phyloP scores from a whole-genome alignment of 1,139 yeast species.

The Candida smagusa region DNA sequence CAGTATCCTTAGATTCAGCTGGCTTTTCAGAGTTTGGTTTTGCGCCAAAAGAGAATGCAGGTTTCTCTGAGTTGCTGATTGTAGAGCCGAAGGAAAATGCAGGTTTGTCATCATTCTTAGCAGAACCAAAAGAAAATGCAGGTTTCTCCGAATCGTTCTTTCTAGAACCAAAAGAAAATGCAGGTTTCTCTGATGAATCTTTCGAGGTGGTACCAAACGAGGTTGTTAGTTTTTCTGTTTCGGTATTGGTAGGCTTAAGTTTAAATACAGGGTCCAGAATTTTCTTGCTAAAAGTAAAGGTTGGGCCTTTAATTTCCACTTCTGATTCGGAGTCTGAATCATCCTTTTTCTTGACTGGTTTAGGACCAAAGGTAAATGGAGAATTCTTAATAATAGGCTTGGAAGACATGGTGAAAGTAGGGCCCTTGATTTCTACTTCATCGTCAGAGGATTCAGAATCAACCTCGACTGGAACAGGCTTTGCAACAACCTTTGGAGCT shows the following conservation, averaged over 20 bases:
- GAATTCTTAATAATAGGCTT: slow-evolving; percentile 57
- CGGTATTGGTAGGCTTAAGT: slow-evolving; percentile 15
- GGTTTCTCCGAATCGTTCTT: slow-evolving; percentile 12
- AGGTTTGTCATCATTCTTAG: slow-evolving; percentile 9
- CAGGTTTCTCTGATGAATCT: slow-evolving; percentile 7
- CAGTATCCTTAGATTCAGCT: too few species aligned
- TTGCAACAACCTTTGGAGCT: background rate
- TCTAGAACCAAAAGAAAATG: slow-evolving; percentile 15
- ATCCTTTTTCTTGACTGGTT: slow-evolving; percentile 33
- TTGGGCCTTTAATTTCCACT: slow-evolving; percentile 62
- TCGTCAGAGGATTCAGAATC: slow-evolving; percentile 29
- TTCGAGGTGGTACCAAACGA: slow-evolving; percentile 2
- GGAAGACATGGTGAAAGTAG: slow-evolving; percentile 50
- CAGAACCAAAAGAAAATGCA: slow-evolving; percentile 18
- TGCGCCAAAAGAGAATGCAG: slow-evolving; percentile 9
- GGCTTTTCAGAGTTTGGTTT: background rate
- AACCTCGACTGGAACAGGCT: slow-evolving; percentile 9
- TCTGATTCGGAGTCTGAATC: slow-evolving; percentile 50
- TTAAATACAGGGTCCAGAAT: slow-evolving; percentile 51
- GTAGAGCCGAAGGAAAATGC: slow-evolving; percentile 18
- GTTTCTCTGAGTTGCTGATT: slow-evolving; percentile 9
- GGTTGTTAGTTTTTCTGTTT: background rate
- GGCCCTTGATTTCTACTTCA: slow-evolving; percentile 59
- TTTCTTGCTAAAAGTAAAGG: slow-evolving; percentile 50
- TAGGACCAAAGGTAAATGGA: slow-evolving; percentile 56